Conservation (phyloP, 208 protist species). For the Leishmania martiniquensis region DNA sequence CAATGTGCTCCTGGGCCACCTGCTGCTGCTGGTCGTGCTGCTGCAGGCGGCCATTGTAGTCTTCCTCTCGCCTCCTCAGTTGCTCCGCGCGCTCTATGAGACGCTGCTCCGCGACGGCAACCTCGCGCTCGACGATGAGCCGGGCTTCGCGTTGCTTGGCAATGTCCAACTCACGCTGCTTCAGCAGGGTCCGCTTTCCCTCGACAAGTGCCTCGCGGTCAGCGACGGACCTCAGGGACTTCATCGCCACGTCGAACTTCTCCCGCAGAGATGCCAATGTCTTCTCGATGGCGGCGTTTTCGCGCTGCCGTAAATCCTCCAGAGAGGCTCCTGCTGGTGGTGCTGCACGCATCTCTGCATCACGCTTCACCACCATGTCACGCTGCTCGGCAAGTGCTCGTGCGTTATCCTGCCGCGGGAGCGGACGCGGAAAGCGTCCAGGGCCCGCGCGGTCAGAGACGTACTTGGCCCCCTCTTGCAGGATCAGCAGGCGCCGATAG, state of each 20-base stretch:
- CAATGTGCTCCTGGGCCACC: slow-evolving; percentile 52
- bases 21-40: slow-evolving; percentile 58
- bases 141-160: slow-evolving; percentile 48
- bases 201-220: slow-evolving; percentile 54
- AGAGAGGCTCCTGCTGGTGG: slow-evolving; percentile 32
- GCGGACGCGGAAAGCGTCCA: slow-evolving; percentile 24
- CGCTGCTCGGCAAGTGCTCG: slow-evolving; percentile 36
- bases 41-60: slow-evolving; percentile 40
- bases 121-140: slow-evolving; percentile 41
- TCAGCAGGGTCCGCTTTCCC: slow-evolving; percentile 46
- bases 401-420: slow-evolving; percentile 50
- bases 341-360: slow-evolving; percentile 41
- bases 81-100: slow-evolving; percentile 30
- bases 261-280: slow-evolving; percentile 29
- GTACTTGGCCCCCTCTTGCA: slow-evolving; percentile 28
- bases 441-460: slow-evolving; percentile 18
- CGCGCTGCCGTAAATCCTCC: slow-evolving; percentile 27
- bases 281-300: slow-evolving; percentile 28
- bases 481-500: slow-evolving; percentile 28
- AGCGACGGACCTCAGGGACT: slow-evolving; percentile 39
- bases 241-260: slow-evolving; percentile 38
- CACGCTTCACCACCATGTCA: slow-evolving; percentile 40
- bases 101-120: slow-evolving; percentile 37
- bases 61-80: slow-evolving; percentile 43
- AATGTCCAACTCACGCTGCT: slow-evolving; percentile 49